Evolutionary conservation across 441 rosid genomes (phyloP).

Genomic region (Omphalea diandra): DNA sequence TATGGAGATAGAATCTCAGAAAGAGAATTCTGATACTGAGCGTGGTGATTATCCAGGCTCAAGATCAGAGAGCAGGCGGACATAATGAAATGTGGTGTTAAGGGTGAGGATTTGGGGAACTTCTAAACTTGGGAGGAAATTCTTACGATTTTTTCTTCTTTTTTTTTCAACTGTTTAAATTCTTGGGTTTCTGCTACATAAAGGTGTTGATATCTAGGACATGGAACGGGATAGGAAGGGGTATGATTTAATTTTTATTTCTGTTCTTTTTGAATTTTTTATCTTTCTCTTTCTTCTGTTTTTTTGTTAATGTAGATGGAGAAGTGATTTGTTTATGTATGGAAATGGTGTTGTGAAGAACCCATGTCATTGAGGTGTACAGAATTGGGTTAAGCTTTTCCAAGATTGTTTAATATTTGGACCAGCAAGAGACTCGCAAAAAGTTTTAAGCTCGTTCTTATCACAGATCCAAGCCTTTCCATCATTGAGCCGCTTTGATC

Average conservation of each 20-base stretch:
- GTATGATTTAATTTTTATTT: slow-evolving; percentile 14
- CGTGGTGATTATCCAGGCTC: slow-evolving; percentile 59
- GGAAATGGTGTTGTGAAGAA: slow-evolving; percentile 33
- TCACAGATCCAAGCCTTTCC: background rate
- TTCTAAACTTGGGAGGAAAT: slow-evolving; percentile 12
- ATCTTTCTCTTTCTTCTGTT: background rate
- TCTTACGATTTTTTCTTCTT: slow-evolving; percentile 20
- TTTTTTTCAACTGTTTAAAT: slow-evolving; percentile 14
- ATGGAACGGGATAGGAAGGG: slow-evolving; percentile 22
- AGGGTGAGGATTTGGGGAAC: slow-evolving; percentile 1
- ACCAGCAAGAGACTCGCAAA: slow-evolving; percentile 1
- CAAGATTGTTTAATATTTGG: slow-evolving; percentile 20
- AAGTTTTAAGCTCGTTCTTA: background rate
- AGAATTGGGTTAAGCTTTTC: slow-evolving; percentile 26
- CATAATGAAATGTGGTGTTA: slow-evolving; percentile 14
- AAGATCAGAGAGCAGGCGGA: slow-evolving; percentile 56
- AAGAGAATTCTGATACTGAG: slow-evolving; percentile 78
- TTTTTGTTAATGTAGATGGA: slow-evolving; percentile 29
- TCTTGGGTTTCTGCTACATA: slow-evolving; percentile 24
- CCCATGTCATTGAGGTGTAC: slow-evolving; percentile 31
- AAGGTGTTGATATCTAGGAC: slow-evolving; percentile 40
- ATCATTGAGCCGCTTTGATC: background rate
- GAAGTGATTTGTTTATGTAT: slow-evolving; percentile 38
- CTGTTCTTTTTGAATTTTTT: background rate
- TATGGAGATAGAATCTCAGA: slow-evolving; percentile 67